A percentile compares a stretch with the other conserved stretches of the same genome.
These are phyloP conservation scores for Metarhizium anisopliae DNA, from an alignment of 2,329 filamentous ascomycete species.

Conservation along the genomic window DNA sequence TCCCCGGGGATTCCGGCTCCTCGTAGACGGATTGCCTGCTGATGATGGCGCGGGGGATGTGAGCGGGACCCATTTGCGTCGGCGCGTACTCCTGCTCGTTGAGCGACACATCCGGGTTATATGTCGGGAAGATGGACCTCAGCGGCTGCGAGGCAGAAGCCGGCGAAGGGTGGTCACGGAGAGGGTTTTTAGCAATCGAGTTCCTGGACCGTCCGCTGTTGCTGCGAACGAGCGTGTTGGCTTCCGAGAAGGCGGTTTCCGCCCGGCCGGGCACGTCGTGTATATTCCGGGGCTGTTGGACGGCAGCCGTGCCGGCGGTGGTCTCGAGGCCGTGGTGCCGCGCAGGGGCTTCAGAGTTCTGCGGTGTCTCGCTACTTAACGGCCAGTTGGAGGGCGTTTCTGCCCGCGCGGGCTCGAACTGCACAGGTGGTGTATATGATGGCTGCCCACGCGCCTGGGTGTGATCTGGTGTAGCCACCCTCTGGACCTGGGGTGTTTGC, in stretches of 20 bases:
- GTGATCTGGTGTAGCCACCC: slow-evolving; percentile 15
- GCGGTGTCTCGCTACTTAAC: background rate
- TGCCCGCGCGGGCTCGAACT: background rate
- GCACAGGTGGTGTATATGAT: slow-evolving; percentile 6
- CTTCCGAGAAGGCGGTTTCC: slow-evolving; percentile 42
- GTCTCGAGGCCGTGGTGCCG: background rate
- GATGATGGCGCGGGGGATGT: slow-evolving; percentile 55
- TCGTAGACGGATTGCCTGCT: slow-evolving; percentile 52
- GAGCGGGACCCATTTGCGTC: slow-evolving; percentile 52
- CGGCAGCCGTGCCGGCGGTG: slow-evolving; percentile 13
- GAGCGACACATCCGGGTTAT: slow-evolving; percentile 58
- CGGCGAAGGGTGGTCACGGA: slow-evolving; percentile 25
- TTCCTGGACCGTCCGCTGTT: slow-evolving; percentile 41
- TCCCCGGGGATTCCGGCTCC: slow-evolving; percentile 7
- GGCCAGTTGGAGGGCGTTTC: slow-evolving; percentile 6
- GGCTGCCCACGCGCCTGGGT: slow-evolving; percentile 2
- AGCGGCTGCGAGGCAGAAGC: slow-evolving; percentile 30
- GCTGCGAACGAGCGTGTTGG: slow-evolving; percentile 38
- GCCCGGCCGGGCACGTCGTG: slow-evolving; percentile 35
- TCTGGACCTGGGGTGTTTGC: slow-evolving; percentile 24
- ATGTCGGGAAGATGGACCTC: slow-evolving; percentile 68
- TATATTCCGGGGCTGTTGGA: slow-evolving; percentile 32
- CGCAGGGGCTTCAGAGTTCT: no score
- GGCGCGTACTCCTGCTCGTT: slow-evolving; percentile 63
- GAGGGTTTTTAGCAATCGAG: slow-evolving; percentile 48